Evolutionary conservation across 257 asterid genomes (phyloP), one percentile per base, ranked within the genome.

Genomic region (Voacanga thouarsii): DNA sequence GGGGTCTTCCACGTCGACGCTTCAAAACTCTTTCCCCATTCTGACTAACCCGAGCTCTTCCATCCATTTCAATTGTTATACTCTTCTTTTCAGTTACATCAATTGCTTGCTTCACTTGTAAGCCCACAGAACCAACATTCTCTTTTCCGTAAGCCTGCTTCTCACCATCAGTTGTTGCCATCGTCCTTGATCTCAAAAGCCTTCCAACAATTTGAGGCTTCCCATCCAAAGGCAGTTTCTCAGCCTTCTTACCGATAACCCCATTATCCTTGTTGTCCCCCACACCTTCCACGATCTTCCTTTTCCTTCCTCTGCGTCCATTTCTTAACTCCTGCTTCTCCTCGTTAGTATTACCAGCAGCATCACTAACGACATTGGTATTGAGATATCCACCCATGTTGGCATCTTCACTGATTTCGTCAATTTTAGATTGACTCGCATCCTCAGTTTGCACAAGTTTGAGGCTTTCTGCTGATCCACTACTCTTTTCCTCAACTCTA

Each of bases 101-200:
- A 45, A 64, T 59, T 50, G n/a, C 81, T 64, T 60, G n/a, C 23
- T 74, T 80, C 82, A 74, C 80, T 76, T 74, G 51, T 37, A 23
- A 39, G 53, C 65, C 39, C 73, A 51, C 75, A 79, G 18, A 26
- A 39, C 60, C 76, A 50, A 39, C 81, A 77, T 82, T 75, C 82
- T 79, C 73, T 56, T 71, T 84, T 26, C 80, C 74, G 70, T 77
- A 72, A 74, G 71, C 88, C 53, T 77, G 87, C 71, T 84, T 87
- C 43, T 86, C 91, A 59, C 85, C 88, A 57, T 84, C 88, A 77
- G 80, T 82, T 82, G 71, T 82, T n/a, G 81, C 88, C 80, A 84
- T 83, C 8, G 91, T 86, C 83, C 90, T 85, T 21, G 99, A 92
- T 86, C 98, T 86, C 89, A 92, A 85, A 86, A 91, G 92, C 87